Base-by-base conservation (phyloP, 768 basidiomycete genomes). In the Tricholoma saponaceum region DNA sequence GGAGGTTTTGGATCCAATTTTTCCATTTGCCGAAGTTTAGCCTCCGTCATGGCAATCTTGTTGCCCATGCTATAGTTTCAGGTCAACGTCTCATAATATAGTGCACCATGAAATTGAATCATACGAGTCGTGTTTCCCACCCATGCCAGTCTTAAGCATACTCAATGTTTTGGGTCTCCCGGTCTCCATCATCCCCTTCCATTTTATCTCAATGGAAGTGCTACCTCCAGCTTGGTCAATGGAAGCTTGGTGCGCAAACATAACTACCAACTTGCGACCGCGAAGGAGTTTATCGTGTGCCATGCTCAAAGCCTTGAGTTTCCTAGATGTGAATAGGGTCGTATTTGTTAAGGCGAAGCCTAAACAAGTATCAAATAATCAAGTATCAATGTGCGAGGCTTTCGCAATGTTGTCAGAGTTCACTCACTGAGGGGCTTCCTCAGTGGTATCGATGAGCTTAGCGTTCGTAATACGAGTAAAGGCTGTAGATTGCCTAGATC, bases 21-120 rank as follows among this genome's bases (percentile, higher is more conserved):
- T 64, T 85, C 84, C 82, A 97, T 85, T 60, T 92, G 84, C 16
- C 85, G 82, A 22, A 99, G 77, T 71, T 99, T 99, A 2, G 96
- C 96, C 72, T 99, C 97, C 81, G 98, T 89, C 66, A 88, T 83
- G 7, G 95, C 94, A 63, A 99, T 99, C 73, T 98, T 97, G 64
- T 85, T 86, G 44, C 81, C 75, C 1, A 91, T 95, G 51, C 91
- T 95, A 65, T 56, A 63, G 13, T 18, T 18, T 12, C 46, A 64
- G 64, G 55, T 51, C 35, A 56, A 23, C 22, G 30, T 20, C 51
- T 43, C 22, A 35, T 16, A 14, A 2, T 28, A 18, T 8, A 59
- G 25, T 30, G 9, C 32, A n/a, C 37, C 20, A 25, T 35, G 14
- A 39, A 8, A 20, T 6, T 54, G 20, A 6, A 23, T 25, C 77